Evolutionary conservation across 1,284 basidiomycete species (phyloP).

Genomic region (Boletus semigastroideus): DNA sequence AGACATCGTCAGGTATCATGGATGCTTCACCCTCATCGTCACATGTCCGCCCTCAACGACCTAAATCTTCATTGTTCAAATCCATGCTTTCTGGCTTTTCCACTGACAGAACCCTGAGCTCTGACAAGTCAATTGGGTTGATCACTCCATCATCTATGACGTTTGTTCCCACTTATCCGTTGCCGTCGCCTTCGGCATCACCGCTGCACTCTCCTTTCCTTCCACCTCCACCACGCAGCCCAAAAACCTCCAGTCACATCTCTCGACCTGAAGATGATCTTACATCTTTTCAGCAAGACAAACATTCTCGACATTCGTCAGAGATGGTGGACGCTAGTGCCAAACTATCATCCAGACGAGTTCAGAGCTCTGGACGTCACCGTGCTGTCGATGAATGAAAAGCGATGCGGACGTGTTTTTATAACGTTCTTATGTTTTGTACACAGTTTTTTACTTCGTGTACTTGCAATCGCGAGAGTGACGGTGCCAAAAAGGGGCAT

Average conservation of each 20-base stretch:
- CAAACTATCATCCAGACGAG: conserved; percentile 20
- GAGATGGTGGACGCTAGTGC: conserved; percentile 7
- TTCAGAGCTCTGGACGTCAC: conserved; percentile 6
- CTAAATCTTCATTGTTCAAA: conserved; percentile 61
- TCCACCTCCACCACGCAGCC: conserved; percentile 27
- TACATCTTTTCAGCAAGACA: conserved; percentile 6
- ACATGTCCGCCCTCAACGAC: conserved; percentile 30
- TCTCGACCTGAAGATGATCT: conserved; percentile 10
- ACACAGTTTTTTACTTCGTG: not conserved
- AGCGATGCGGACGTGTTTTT: not conserved
- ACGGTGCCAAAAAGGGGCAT: not conserved
- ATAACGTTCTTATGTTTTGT: not conserved
- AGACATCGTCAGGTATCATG: conserved; percentile 33
- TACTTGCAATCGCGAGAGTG: not conserved
- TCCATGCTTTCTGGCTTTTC: conserved; percentile 54
- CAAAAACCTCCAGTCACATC: conserved; percentile 8
- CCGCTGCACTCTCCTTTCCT: conserved; percentile 20
- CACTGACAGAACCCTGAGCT: conserved; percentile 34
- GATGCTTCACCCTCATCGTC: conserved; percentile 33
- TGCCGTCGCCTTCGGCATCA: conserved; percentile 17
- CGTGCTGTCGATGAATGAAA: conserved; percentile 18
- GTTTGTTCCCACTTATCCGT: conserved; percentile 23
- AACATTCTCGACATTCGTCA: conserved; percentile 15
- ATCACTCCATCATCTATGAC: conserved; percentile 51
- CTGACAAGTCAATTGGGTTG: conserved; percentile 53